Conservation (phyloP, 2,329 filamentous ascomycete genomes). For the Whalleya microplaca region DNA sequence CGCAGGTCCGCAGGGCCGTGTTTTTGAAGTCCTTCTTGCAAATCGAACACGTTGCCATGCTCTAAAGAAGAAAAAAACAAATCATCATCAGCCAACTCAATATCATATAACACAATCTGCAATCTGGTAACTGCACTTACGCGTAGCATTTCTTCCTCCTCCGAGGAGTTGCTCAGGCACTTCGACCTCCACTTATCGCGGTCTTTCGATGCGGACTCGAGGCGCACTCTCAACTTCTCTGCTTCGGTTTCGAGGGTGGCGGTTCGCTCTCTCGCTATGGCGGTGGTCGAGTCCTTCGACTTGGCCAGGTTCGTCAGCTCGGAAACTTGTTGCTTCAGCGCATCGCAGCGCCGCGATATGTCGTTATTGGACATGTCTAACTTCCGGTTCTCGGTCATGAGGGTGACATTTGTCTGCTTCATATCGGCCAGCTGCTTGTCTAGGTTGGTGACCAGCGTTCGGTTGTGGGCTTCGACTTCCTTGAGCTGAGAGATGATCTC, state of each 20-base stretch:
- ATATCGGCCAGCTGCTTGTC: slow-evolving; percentile 90
- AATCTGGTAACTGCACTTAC: slow-evolving; percentile 57
- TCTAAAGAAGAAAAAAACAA: no score
- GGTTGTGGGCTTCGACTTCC: slow-evolving; percentile 79
- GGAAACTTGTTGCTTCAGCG: slow-evolving; percentile 72
- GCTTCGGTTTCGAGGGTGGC: slow-evolving; percentile 72
- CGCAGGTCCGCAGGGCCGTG: slow-evolving; percentile 89
- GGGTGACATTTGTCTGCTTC: slow-evolving; percentile 74
- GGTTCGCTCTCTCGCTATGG: slow-evolving; percentile 58
- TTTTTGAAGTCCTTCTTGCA: slow-evolving; percentile 95
- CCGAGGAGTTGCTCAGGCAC: slow-evolving; percentile 77
- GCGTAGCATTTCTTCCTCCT: slow-evolving; percentile 83
- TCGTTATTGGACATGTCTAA: slow-evolving; percentile 75
- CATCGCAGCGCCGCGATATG: slow-evolving; percentile 69
- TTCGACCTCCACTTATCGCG: slow-evolving; percentile 86
- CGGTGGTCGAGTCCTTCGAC: slow-evolving; percentile 69
- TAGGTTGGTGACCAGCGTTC: slow-evolving; percentile 76
- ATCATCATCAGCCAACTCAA: no score
- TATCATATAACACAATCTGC: no score
- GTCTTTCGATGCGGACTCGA: slow-evolving; percentile 80
- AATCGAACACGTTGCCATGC: slow-evolving; percentile 84
- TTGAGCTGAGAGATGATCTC: slow-evolving; percentile 94
- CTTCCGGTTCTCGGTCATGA: slow-evolving; percentile 73
- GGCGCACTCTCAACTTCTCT: slow-evolving; percentile 76
- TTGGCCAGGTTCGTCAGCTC: slow-evolving; percentile 77